Base-by-base conservation (phyloP, 805 yeast species). In the Clavispora carvajalis region DNA sequence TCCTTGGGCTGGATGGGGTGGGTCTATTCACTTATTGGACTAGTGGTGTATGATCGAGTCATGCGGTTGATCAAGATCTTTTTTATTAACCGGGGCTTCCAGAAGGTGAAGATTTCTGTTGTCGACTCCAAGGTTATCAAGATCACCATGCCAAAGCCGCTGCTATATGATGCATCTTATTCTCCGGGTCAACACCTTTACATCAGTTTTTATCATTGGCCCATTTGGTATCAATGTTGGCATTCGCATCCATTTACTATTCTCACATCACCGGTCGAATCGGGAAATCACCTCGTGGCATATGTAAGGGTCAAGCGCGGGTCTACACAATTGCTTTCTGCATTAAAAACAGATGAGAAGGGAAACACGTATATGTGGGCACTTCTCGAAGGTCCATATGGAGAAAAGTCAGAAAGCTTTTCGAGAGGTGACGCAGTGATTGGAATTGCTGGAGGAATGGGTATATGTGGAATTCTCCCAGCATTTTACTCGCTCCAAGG, bases 1-100 rank as follows among this genome's bases (percentile, higher is more conserved):
- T 37, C 16, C 6, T 36, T 49, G 17, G 53, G 53, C 28, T 49
- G 53, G 53, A 48, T 49, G 53, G 53, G 52, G 18, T 49, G 53
- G 53, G 48, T 49, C 3, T 49, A 49, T 36, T 39, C 52, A 5
- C 37, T 49, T 3, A 46, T 49, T 17, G 53, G 48, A 1, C 33
- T 46, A 17, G 46, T 48, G 7, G 48, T 37, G 3, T 49, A 43
- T 22, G 53, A 49, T 33, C 37, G 53, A 12, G 35, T 28, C 13
- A 40, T 48, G 25, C 24, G 53, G 8, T 28, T 43, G 7, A 35
- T 46, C 31, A 48, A 48, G 41, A 44, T 46, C 16, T 49, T 41
- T 29, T 36, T 43, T 16, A 26, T 49, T 34, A 49, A 49, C 41
- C 29, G 53, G 15, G 53, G 53, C 2, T 48, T 34, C 36, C 35